phyloP scores from a whole-genome alignment of 768 basidiomycete species.

The Lactarius sp. region DNA sequence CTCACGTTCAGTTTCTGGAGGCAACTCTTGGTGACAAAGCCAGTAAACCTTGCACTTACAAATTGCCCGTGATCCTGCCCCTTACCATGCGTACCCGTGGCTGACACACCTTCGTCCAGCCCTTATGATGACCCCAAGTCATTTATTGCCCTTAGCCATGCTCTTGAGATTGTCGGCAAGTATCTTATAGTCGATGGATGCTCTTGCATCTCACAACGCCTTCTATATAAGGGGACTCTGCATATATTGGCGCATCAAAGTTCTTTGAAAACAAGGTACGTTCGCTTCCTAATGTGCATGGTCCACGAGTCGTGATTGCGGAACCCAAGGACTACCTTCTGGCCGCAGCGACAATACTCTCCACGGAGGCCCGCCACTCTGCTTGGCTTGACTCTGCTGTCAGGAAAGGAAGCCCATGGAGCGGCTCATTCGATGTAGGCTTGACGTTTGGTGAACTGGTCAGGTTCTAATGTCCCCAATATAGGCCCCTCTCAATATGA shows the following conservation, averaged over 20 bases:
- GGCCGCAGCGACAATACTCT: conserved; percentile 51
- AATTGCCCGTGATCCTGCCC: conserved; percentile 28
- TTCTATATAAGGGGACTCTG: conserved; percentile 34
- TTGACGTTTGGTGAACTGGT: conserved; percentile 26
- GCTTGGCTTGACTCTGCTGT: conserved; percentile 54
- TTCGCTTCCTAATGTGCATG: conserved; percentile 29
- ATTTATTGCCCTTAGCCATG: conserved; percentile 47
- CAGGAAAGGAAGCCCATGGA: conserved; percentile 48
- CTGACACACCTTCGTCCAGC: conserved; percentile 28
- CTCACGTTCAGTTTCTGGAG: conserved; percentile 39
- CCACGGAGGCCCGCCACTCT: conserved; percentile 60
- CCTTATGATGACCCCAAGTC: conserved; percentile 42
- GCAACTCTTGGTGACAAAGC: conserved; percentile 35
- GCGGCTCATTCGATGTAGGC: conserved; percentile 47
- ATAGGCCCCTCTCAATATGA: conserved; percentile 40
- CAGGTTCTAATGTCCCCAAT: conserved; percentile 32
- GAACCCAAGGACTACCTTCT: conserved; percentile 39
- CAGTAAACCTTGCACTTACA: conserved; percentile 38
- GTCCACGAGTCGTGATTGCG: not conserved
- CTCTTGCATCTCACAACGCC: not conserved
- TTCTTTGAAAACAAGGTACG: conserved; percentile 42
- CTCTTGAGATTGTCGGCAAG: conserved; percentile 49
- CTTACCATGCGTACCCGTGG: conserved; percentile 1
- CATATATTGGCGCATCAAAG: conserved; percentile 53
- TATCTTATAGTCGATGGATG: not conserved